Evolutionary conservation across 371 early-diverging fungal species (phyloP).

Genomic region (Lichtheimia hyalospora): DNA sequence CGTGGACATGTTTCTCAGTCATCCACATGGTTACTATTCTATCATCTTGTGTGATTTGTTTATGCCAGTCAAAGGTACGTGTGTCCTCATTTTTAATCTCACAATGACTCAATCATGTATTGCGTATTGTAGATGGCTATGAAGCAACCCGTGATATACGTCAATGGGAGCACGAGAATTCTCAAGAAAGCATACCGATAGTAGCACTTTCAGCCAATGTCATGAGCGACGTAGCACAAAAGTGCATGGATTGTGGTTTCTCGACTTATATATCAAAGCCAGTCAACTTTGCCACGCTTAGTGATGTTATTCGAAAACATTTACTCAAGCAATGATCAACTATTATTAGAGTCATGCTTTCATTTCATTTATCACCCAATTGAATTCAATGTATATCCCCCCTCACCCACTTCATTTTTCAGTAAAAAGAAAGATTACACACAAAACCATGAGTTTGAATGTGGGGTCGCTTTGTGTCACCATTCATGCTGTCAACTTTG

Average conservation of each 20-base stretch:
- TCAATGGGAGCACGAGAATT: constrained; percentile 51
- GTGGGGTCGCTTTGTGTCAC: no score
- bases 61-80: constrained; percentile 65
- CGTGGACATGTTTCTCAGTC: constrained; percentile 42
- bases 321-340: constrained; percentile 11
- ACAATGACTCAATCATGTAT: not conserved
- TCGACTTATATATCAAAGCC: constrained; percentile 66
- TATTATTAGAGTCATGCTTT: no score
- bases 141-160: constrained; percentile 62
- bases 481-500: no score
- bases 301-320: constrained; percentile 58
- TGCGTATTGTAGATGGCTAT: constrained; percentile 51
- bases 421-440: no score
- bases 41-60: constrained; percentile 62
- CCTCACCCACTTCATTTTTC: no score
- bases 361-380: no score
- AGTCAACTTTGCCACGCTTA: constrained; percentile 62
- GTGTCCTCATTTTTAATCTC: not conserved
- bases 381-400: no score
- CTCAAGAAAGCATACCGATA: constrained; percentile 45
- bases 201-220: constrained; percentile 69
- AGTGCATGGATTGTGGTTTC: constrained; percentile 56
- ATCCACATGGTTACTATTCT: constrained; percentile 48
- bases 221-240: constrained; percentile 61
- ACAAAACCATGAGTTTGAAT: no score